Base-by-base conservation (phyloP, 331 rosid species). In the Telfairia occidentalis region DNA sequence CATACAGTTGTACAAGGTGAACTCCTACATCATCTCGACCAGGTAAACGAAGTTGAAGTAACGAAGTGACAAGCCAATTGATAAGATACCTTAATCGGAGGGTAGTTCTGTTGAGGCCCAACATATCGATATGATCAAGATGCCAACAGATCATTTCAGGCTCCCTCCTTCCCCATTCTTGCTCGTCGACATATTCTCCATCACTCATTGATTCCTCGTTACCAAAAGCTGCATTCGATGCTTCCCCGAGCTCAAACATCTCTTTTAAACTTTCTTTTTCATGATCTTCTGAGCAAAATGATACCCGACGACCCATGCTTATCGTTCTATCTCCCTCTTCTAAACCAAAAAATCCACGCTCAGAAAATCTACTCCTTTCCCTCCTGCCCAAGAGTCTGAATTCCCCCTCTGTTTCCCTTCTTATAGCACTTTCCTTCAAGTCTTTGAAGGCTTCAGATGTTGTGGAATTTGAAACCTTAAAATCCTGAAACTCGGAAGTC, bases 351-450 rank as follows among this genome's bases (percentile, higher is more conserved):
- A 85, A 65, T 71, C 86, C 77, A 50, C 64, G 54, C n/a, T 82
- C 86, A n/a, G 80, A 28, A 54, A 80, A 80, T 61, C 59, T 63
- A 52, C 79, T 77, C 13, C 82, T 83, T 60, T 85, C 89, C 81
- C 89, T 78, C 67, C 89, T 76, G 21, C 89, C 89, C 71, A 85
- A 45, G 55, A 85, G 81, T 75, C 89, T 71, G 58, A 85, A 85
- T 43, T 85, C 89, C 29, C 89, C 84, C 46, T 82, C 86, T n/a
- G 89, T 82, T 82, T 85, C 89, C 66, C 89, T 80, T 73, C 86
- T 85, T 81, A 85, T 85, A 18, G 89, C 86, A 76, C 81, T 85
- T 21, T 75, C 88, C 74, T 82, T 85, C 35, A 81, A 19, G 53
- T 82, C 69, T 57, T 42, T 28, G 18, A 75, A 75, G 43, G 55